Base-by-base conservation (phyloP, 768 basidiomycete species). In the Gelatoporia subvermispora region DNA sequence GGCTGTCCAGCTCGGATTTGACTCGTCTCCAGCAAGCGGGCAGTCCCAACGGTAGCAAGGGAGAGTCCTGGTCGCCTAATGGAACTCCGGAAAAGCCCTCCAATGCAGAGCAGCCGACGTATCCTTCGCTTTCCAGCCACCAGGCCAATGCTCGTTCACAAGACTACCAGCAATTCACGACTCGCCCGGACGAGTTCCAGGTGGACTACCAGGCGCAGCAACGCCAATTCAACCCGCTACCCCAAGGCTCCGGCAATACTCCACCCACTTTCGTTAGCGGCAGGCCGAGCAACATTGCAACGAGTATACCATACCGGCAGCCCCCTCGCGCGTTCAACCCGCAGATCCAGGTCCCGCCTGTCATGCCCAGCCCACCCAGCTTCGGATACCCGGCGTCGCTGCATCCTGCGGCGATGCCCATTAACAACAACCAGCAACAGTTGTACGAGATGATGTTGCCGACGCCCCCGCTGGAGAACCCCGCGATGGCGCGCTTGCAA, bases 381-480 rank as follows among this genome's bases (percentile, higher is more conserved):
- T 70, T 84, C 53, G 56, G 55, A 28, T 70, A 69, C 50, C 58
- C 65, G 17, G 57, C 57, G 68, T 49, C 85, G 36, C 70, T 72
- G 35, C 82, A 85, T 58, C 75, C 79, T n/a, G 70, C 82, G 15
- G 83, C 85, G 53, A 74, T 88, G 47, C 82, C 85, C 10, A 69
- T 88, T 45, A 84, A 82, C 50, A 49, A 47, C 23, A 58, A 55
- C 43, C 76, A 85, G 23, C 87, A 88, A 57, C 86, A 88, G 58
- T 59, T 88, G 45, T 89, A 88, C 58, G 86, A 88, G 59, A 85
- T 88, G 83, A 85, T 89, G 77, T 68, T 81, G 41, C 77, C 79
- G 36, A 75, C 70, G 22, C 66, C 73, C 28, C 71, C 76, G 47
- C 62, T 84, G 53, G 73, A 72, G 52, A 80, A 75, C 60, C 77